phyloP scores from a whole-genome alignment of 2,329 filamentous ascomycete genomes.

The Arthroderma sp. region DNA sequence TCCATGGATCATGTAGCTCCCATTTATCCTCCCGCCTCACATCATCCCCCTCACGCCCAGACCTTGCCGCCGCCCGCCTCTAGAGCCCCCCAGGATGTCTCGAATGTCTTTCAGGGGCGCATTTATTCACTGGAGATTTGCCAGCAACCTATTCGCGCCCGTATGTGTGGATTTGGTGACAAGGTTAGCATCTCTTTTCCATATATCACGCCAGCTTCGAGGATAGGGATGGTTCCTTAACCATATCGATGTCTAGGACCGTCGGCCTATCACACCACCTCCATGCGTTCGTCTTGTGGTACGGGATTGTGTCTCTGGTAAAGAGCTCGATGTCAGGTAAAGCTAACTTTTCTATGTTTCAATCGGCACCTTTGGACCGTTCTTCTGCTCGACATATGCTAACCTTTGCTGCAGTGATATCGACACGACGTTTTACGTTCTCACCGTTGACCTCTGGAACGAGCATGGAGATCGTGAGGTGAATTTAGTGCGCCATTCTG shows the following conservation, averaged over 20 bases:
- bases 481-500: slow-evolving; percentile 54
- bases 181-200: slow-evolving; percentile 53
- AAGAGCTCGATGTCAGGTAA: slow-evolving; percentile 74
- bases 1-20: slow-evolving; percentile 26
- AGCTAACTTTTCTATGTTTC: neutral
- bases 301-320: slow-evolving; percentile 57
- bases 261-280: slow-evolving; percentile 87
- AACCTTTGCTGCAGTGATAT: slow-evolving; percentile 41
- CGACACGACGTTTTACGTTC: slow-evolving; percentile 53
- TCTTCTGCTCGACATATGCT: slow-evolving; percentile 7
- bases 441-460: slow-evolving; percentile 58
- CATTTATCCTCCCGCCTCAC: slow-evolving; percentile 20
- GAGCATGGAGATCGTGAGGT: slow-evolving; percentile 48
- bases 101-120: slow-evolving; percentile 30
- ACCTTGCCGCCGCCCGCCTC: slow-evolving; percentile 18
- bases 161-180: slow-evolving; percentile 98
- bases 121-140: slow-evolving; percentile 58
- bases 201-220: neutral
- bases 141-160: slow-evolving; percentile 82
- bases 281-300: slow-evolving; percentile 80
- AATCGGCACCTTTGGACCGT: slow-evolving; percentile 1
- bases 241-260: slow-evolving; percentile 49
- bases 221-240: neutral
- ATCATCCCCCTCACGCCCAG: slow-evolving; percentile 19
- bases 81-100: slow-evolving; percentile 26